These are phyloP conservation scores for Euptelea pleiosperma DNA, from an alignment of 164 flowering plant species.

Conservation along the genomic window DNA sequence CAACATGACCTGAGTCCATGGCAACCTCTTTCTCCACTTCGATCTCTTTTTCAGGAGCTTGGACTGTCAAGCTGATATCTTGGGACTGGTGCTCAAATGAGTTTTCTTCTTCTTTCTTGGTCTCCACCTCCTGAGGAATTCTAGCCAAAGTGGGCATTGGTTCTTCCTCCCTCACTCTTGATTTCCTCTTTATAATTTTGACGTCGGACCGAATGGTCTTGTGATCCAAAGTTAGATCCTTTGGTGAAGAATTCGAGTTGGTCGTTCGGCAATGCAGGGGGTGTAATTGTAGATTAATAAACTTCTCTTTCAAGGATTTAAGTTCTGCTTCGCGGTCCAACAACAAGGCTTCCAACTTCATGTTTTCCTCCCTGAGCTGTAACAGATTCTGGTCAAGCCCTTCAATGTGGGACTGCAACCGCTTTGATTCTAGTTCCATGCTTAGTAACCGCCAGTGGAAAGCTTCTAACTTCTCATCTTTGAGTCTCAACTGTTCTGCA, in stretches of 20 bases:
- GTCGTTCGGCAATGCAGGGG: slow-evolving; percentile 21
- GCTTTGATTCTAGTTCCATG: slow-evolving; percentile 76
- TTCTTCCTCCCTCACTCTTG: slow-evolving; percentile 36
- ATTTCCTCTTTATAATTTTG: slow-evolving; percentile 44
- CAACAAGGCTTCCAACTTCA: slow-evolving; percentile 53
- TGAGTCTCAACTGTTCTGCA: slow-evolving; percentile 69
- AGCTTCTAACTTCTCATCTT: slow-evolving; percentile 79
- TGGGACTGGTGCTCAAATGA: slow-evolving; percentile 16
- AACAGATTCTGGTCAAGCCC: slow-evolving; percentile 46
- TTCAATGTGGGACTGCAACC: slow-evolving; percentile 59
- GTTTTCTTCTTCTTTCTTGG: slow-evolving; percentile 23
- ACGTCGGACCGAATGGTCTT: slow-evolving; percentile 43
- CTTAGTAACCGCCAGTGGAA: slow-evolving; percentile 68
- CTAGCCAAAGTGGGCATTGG: slow-evolving; percentile 14
- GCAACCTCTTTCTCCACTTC: slow-evolving; percentile 35
- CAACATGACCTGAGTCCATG: slow-evolving; percentile 19
- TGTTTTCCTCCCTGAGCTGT: slow-evolving; percentile 52
- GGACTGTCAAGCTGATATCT: slow-evolving; percentile 21
- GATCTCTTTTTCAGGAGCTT: slow-evolving; percentile 37
- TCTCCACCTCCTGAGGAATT: slow-evolving; percentile 17
- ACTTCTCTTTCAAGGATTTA: slow-evolving; percentile 43
- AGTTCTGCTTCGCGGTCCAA: slow-evolving; percentile 56
- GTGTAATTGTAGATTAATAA: slow-evolving; percentile 22
- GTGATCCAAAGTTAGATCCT: slow-evolving; percentile 19
- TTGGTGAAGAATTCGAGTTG: slow-evolving; percentile 20